Base-by-base conservation (phyloP, 306 rosid genomes). In the Purshia tridentata region DNA sequence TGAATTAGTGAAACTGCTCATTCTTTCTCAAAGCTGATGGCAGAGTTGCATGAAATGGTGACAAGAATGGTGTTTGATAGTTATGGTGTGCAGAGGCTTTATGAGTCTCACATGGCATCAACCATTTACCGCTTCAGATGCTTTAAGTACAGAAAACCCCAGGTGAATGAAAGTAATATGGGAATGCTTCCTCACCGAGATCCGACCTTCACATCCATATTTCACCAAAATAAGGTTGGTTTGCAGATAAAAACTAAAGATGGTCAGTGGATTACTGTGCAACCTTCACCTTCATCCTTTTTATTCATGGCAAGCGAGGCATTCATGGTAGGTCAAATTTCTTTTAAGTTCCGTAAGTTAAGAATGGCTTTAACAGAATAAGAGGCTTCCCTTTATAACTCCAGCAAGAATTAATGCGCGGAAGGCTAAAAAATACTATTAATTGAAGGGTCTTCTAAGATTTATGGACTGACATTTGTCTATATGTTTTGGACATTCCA, bases 21-120 rank as follows among this genome's bases (percentile, higher is more conserved):
- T 12, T 20, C 67, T 67, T 80, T 55, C 64, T 70, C 87, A 18
- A 69, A 56, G 29, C n/a, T 51, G 50, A 45, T 83, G 66, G 65
- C 23, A 7, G 81, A 83, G 23, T 12, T 83, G 47, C 71, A 69
- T 15, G 59, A 73, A 50, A 52, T 69, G 35, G 72, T 72, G 62
- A 77, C 81, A 44, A 77, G 63, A 74, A 83, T 83, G 82, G 61
- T 83, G 63, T 73, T 80, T 6, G 87, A 80, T 16, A 65, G 81
- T 72, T 83, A 83, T 59, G 87, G 84, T 8, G 72, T 77, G 8
- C 56, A 68, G 19, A 60, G 49, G 56, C 53, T 47, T 7, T 61
- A 9, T 52, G 80, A 69, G 1, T 23, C 82, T 11, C 69, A 51
- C 53, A 29, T 68, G 2, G 77, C 49, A 39, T 69, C 78, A 7